Evolutionary conservation across 1,139 yeast species (phyloP).

Genomic region (Nakaseomyces bracarensis): DNA sequence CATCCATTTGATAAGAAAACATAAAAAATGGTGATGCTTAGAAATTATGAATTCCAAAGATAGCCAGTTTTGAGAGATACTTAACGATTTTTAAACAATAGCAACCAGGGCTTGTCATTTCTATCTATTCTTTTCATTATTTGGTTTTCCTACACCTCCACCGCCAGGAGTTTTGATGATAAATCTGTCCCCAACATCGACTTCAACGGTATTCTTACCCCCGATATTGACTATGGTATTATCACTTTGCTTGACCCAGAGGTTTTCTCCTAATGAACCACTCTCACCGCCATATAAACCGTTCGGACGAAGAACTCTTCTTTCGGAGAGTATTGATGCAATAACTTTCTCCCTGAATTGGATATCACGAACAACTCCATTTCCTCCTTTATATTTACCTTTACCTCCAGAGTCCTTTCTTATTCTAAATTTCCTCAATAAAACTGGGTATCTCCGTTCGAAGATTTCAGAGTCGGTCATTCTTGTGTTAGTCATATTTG

Average conservation of each 20-base stretch:
- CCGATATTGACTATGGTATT: conserved; percentile 41
- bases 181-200: conserved; percentile 48
- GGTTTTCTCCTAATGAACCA: conserved; percentile 53
- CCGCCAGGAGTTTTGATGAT: conserved; percentile 50
- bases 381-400: conserved; percentile 51
- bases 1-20: too few relatives aligned
- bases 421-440: conserved; percentile 47
- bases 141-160: conserved; percentile 40
- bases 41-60: too few relatives aligned
- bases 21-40: too few relatives aligned
- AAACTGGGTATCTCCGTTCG: conserved; percentile 58
- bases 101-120: too few relatives aligned
- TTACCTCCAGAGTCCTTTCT: conserved; percentile 50
- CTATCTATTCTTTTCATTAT: not conserved
- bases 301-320: conserved; percentile 52
- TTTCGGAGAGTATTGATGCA: conserved; percentile 53
- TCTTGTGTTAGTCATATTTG: conserved; percentile 64
- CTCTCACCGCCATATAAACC: conserved; percentile 54
- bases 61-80: too few relatives aligned
- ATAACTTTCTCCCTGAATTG: conserved; percentile 49
- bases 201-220: conserved; percentile 47
- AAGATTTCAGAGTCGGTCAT: conserved; percentile 64
- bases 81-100: too few relatives aligned
- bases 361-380: conserved; percentile 55
- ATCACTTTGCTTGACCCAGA: conserved; percentile 39